Evolutionary conservation across 768 basidiomycete species (phyloP).

Genomic region (Hydnum rufescens): DNA sequence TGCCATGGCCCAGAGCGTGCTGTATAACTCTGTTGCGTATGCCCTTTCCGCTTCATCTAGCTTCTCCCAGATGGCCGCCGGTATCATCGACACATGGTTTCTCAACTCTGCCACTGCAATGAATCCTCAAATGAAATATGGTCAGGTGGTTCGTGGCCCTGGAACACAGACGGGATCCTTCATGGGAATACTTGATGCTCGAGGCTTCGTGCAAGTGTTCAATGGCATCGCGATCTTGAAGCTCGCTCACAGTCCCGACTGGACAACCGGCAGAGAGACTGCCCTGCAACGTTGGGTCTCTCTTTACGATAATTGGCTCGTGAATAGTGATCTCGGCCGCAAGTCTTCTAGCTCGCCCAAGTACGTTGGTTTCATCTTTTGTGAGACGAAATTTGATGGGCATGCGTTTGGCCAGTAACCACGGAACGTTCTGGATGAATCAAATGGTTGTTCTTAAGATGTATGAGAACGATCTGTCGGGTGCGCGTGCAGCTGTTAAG

Average conservation of each 20-base stretch:
- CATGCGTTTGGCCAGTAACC: conserved; percentile 13
- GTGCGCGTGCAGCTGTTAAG: conserved; percentile 11
- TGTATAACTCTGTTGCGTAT: conserved; percentile 41
- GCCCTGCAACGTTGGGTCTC: conserved; percentile 13
- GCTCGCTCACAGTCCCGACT: conserved; percentile 8
- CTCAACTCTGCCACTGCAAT: conserved; percentile 34
- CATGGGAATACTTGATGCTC: conserved; percentile 8
- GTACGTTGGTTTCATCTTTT: background rate
- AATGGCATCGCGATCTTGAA: conserved; percentile 14
- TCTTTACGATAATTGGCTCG: conserved; percentile 14
- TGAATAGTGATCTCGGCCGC: conserved; percentile 4
- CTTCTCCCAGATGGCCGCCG: conserved; percentile 27
- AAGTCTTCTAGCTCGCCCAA: conserved; percentile 8
- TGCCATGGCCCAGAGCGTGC: conserved; percentile 35
- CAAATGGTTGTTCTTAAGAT: conserved; percentile 14
- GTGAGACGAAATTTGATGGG: too few species aligned
- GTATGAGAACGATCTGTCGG: conserved; percentile 11
- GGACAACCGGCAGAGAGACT: conserved; percentile 12
- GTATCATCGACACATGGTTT: conserved; percentile 38
- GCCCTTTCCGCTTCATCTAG: conserved; percentile 15
- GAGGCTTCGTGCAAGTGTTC: background rate
- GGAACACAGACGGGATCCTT: conserved; percentile 15
- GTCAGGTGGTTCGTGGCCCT: conserved; percentile 24
- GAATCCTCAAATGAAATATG: conserved; percentile 39
- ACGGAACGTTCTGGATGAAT: conserved; percentile 16